Evolutionary conservation across 495 filamentous ascomycete species (phyloP), one percentile per base, ranked within the genome.

Genomic region (Cercophora samala): DNA sequence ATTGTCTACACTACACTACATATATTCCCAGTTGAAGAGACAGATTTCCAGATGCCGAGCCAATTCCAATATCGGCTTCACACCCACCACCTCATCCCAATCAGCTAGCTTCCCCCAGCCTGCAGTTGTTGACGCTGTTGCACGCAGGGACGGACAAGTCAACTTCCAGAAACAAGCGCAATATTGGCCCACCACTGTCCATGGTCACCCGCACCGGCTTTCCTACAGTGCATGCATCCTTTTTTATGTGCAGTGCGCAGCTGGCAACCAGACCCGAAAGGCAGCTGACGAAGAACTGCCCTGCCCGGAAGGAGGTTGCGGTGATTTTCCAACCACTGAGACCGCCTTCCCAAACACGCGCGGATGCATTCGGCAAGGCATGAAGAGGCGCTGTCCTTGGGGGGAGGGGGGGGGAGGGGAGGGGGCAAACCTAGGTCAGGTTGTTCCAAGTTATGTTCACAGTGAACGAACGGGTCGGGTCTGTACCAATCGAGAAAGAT

Each of bases 321-420:
- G 52, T 13, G 4, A 17, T n/a, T 18, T 54, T 54, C 19, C 13
- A 21, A 60, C 66, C 66, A 68, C 55, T 67, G 5, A 66, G 26
- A 61, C 66, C 22, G 26, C 54, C 62, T 32, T 60, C 53, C 46
- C 60, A 63, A 32, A 62, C 54, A 66, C 69, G 63, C 69, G 69
- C 60, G 32, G 66, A 64, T 66, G 64, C 66, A 53, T 66, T 69
- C 64, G 66, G 70, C 21, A 67, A 66, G 56, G 53, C 19, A 52
- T 46, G 37, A 46, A 46, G 37, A 46, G 29, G 29, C 29, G 29
- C 29, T 32, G 29, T 4, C n/a, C n/a, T 29, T 29, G 37, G 37
- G n/a, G n/a, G n/a, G n/a, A n/a, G n/a, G n/a, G n/a, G n/a, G n/a
- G n/a, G n/a, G n/a, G n/a, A n/a, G n/a, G n/a, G n/a, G n/a, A n/a